These are phyloP conservation scores for Epichloe hybrida DNA, from an alignment of 2,329 filamentous ascomycete species.

Conservation along the genomic window DNA sequence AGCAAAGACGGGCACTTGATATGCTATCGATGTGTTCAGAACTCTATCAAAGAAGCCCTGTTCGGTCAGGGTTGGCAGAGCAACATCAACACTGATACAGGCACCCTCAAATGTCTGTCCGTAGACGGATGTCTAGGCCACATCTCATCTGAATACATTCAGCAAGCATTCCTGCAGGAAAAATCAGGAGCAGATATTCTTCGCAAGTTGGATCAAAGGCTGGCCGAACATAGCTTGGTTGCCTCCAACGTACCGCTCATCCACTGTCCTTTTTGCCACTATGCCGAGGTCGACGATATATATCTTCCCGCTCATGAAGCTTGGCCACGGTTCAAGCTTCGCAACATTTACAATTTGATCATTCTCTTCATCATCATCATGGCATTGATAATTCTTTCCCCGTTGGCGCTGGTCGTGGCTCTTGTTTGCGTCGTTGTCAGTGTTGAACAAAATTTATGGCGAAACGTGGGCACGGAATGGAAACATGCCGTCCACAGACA, in stretches of 20 bases:
- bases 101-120: constrained; percentile 73
- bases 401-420: constrained; percentile 34
- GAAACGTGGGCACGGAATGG: constrained; percentile 33
- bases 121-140: constrained; percentile 65
- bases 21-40: constrained; percentile 71
- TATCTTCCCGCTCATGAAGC: constrained; percentile 46
- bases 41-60: constrained; percentile 71
- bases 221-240: constrained; percentile 62
- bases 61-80: constrained; percentile 88
- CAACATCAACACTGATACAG: constrained; percentile 58
- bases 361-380: constrained; percentile 40
- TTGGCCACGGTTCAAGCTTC: constrained; percentile 41
- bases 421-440: constrained; percentile 30
- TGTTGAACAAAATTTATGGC: constrained; percentile 28
- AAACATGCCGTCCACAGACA: constrained; percentile 50
- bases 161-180: constrained; percentile 56
- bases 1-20: constrained; percentile 55
- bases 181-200: constrained; percentile 59
- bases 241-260: constrained; percentile 63
- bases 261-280: constrained; percentile 80
- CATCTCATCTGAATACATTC: constrained; percentile 55
- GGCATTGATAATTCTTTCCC: constrained; percentile 41
- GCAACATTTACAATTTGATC: constrained; percentile 32
- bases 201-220: constrained; percentile 62
- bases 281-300: constrained; percentile 74